A percentile compares a stretch with the other conserved stretches of the same genome.
Evolutionary conservation across 1,284 basidiomycete genomes (phyloP).

Genomic region (Xerocomus amazonicus): DNA sequence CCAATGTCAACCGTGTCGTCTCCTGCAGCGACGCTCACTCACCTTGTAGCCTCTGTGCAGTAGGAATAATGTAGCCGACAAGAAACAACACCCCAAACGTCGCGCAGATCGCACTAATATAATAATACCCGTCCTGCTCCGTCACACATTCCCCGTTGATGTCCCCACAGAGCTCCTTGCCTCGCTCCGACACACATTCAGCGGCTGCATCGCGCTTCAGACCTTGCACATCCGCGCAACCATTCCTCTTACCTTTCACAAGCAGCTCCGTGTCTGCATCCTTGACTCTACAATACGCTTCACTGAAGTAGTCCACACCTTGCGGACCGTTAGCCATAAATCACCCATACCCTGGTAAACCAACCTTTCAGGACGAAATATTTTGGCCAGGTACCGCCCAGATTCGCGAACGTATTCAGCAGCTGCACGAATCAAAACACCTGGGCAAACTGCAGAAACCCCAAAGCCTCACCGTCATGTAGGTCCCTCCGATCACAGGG

Average conservation of each 20-base stretch:
- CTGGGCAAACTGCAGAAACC: not conserved
- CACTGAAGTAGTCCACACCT: conserved; percentile 85
- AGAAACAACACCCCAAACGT: conserved; percentile 71
- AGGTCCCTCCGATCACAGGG: conserved; percentile 95
- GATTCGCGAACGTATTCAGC: conserved; percentile 93
- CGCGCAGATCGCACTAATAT: conserved; percentile 79
- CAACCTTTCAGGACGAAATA: conserved; percentile 89
- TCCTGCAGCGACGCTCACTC: conserved; percentile 29
- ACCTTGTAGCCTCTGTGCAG: conserved; percentile 84
- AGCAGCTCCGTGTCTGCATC: conserved; percentile 50
- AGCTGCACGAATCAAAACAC: conserved; percentile 47
- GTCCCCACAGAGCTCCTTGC: conserved; percentile 75
- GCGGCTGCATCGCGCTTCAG: conserved; percentile 43
- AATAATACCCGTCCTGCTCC: conserved; percentile 90
- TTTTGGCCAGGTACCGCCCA: conserved; percentile 98
- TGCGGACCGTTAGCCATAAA: conserved; percentile 9
- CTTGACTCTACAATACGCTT: conserved; percentile 75
- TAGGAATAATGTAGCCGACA: conserved; percentile 78
- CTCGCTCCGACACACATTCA: conserved; percentile 89
- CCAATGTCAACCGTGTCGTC: conserved; percentile 4
- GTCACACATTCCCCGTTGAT: conserved; percentile 80
- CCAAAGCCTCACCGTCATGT: conserved; percentile 80
- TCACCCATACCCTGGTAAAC: conserved; percentile 30
- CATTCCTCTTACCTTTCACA: conserved; percentile 50
- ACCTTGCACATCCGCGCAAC: not conserved